Base-by-base conservation (phyloP, 2,329 filamentous ascomycete genomes). In the Colletotrichum simmondsii region DNA sequence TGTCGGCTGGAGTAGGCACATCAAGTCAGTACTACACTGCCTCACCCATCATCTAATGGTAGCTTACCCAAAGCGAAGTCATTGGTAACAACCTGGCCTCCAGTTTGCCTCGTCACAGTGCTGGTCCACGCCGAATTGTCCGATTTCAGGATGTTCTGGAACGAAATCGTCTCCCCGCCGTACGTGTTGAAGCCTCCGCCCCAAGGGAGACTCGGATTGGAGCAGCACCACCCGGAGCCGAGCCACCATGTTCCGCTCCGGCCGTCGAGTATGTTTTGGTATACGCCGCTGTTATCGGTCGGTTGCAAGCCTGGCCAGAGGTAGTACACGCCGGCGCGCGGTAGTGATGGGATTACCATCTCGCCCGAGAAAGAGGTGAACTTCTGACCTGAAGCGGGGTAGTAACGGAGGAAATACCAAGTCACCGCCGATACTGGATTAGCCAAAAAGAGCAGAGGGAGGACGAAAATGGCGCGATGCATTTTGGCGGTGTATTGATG, bases 181-280 rank as follows among this genome's bases (percentile, higher is more conserved):
- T 79, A 79, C 0, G 78, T 80, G 74, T 82, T 81, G 75, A 83
- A 84, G 11, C 81, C 82, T 61, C 77, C 75, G 11, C 82, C 82
- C 80, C 81, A 83, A 0, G 80, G 77, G 42, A 84, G 73, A 53
- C 70, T 79, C 0, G 82, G 83, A 57, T 84, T 83, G 6, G 77
- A 79, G 72, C 81, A 83, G 68, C 82, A 83, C 83, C 81, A 83
- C 1, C 82, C 82, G 16, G 77, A 78, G 5, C 80, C 81, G 61
- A 84, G 82, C 81, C 80, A 82, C 82, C 82, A 83, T 1, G 79
- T 80, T 2, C 82, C 81, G 12, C 77, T 81, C 0, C 42, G 42
- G 8, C 42, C 42, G 10, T 49, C 42, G 42, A 49, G 42, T n/a
- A 49, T 19, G 19, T 49, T 49, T 22, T 49, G 42, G 19, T 22